These are phyloP conservation scores for Spergularia azorica DNA, from an alignment of 179 eudicot species.

Conservation along the genomic window DNA sequence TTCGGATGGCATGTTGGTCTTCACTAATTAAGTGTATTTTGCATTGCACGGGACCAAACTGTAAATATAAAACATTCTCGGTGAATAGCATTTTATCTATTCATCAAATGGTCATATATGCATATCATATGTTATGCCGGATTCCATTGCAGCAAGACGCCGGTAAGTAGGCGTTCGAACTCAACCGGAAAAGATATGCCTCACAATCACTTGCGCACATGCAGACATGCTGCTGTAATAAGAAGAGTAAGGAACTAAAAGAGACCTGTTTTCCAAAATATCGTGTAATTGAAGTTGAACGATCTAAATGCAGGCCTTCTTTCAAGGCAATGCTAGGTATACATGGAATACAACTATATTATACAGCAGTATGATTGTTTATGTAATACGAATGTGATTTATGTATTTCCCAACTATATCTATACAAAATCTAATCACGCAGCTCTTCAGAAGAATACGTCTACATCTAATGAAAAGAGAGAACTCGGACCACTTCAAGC, in stretches of 20 bases:
- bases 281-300: background rate
- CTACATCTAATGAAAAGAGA: background rate
- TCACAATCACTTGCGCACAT: too few species aligned
- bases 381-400: conserved; percentile 20
- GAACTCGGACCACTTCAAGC: conserved; percentile 1
- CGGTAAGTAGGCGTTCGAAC: too few species aligned
- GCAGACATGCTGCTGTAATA: too few species aligned
- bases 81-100: too few species aligned
- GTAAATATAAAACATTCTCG: too few species aligned
- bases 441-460: conserved; percentile 5
- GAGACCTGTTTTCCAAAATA: background rate
- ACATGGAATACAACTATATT: conserved; percentile 7
- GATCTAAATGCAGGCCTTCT: background rate
- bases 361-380: conserved; percentile 4
- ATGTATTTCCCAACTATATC: conserved; percentile 17
- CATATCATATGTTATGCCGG: too few species aligned
- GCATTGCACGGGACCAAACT: too few species aligned
- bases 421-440: conserved; percentile 26
- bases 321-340: conserved; percentile 1
- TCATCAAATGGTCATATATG: too few species aligned
- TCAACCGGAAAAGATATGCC: too few species aligned
- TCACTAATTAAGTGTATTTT: too few species aligned
- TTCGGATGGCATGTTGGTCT: too few species aligned
- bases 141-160: too few species aligned
- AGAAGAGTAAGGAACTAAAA: background rate